Base-by-base conservation (phyloP, 1,139 yeast species). In the Debaryomyces sp. region DNA sequence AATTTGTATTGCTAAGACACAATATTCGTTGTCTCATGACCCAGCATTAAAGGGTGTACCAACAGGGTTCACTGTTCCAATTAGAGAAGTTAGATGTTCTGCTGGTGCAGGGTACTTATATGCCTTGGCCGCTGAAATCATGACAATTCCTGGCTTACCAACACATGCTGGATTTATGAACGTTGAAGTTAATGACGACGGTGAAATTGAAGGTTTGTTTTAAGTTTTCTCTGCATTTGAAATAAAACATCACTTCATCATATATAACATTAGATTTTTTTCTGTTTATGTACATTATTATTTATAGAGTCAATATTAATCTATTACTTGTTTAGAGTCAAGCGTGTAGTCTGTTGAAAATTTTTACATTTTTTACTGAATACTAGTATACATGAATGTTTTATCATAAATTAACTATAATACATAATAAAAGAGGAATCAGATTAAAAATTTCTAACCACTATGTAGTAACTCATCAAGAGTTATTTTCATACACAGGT, bases 101-200 rank as follows among this genome's bases (percentile, higher is more conserved):
- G 85, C 88, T 50, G 94, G 95, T 68, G 94, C 94, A 44, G 94
- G 94, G 5, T 87, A 87, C 65, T 75, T 87, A 64, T 87, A 87
- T 62, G 95, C 94, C 1, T 74, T 87, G 58, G 92, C 94, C 22
- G 92, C 89, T 44, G 90, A 87, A 65, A 87, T 87, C 56, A 87
- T 84, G 82, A 87, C 95, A 29, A 87, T 87, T 61, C 95, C 95
- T 38, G 94, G 95, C 49, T 77, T 87, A 61, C 87, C 94, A 51
- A 87, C 94, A 10, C 87, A 85, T 66, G 87, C 89, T 51, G 94
- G 94, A 34, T 87, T 84, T 70, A 87, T 87, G 92, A 85, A 87
- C 59, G 92, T 87, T 47, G 94, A 87, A 67, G 88, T 87, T 38
- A 80, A 84, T 63, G 89, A 85, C 36, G 82, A 87, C 41, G 94